Evolutionary conservation across 2,329 filamentous ascomycete species (phyloP).

Genomic region (Epichloe typhina): DNA sequence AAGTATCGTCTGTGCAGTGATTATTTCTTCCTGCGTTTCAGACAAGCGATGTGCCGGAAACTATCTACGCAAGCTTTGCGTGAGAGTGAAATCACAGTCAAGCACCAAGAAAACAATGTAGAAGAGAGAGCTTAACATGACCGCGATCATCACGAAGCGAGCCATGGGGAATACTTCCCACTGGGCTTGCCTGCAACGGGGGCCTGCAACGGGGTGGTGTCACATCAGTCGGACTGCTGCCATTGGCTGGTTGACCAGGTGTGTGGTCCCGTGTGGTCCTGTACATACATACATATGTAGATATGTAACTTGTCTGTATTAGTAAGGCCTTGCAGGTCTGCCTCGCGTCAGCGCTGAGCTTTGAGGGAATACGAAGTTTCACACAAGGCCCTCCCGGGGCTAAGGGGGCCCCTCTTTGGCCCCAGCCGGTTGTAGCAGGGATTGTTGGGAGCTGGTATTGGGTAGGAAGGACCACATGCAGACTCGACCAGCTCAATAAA

Average conservation of each 20-base stretch:
- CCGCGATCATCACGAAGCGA: too few relatives aligned
- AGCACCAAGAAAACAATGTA: too few relatives aligned
- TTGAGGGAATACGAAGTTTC: constrained; percentile 3
- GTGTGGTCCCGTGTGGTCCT: background rate
- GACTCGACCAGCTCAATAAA: background rate
- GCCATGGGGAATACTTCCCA: too few relatives aligned
- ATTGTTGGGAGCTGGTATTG: background rate
- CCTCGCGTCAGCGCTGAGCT: background rate
- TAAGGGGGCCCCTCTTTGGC: background rate
- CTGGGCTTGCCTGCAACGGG: too few relatives aligned
- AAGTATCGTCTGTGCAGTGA: background rate
- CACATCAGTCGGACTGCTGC: background rate
- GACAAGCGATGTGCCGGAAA: background rate
- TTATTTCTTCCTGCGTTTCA: background rate
- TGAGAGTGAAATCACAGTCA: too few relatives aligned
- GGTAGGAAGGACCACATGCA: background rate
- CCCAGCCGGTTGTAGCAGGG: too few relatives aligned
- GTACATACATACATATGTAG: too few relatives aligned
- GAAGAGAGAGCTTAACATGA: too few relatives aligned
- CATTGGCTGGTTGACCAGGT: background rate
- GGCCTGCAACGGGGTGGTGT: background rate
- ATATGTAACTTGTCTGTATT: too few relatives aligned
- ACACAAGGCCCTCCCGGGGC: background rate
- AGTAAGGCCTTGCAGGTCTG: background rate
- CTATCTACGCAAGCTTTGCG: background rate